Percentiles rank a stretch among this genome's conserved stretches.
phyloP scores from a whole-genome alignment of 352 stramenopile species.

The Globisporangium parvum region DNA sequence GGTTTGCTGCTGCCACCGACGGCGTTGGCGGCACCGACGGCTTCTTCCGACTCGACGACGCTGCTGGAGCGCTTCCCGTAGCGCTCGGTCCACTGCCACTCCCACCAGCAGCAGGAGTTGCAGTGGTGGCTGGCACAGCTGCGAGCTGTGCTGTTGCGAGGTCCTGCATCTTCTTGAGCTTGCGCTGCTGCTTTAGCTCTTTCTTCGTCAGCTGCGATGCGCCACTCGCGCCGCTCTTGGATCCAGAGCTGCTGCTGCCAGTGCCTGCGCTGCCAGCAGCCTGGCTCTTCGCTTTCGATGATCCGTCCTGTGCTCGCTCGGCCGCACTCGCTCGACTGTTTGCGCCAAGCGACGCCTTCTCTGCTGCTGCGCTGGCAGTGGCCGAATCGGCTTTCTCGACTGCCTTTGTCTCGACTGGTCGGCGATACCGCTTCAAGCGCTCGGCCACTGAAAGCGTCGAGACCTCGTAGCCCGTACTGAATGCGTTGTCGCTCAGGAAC shows the following conservation, averaged over 20 bases:
- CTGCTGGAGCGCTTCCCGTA: background rate
- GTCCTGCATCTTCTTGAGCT: conserved; percentile 65
- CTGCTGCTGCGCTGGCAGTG: background rate
- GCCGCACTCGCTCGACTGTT: background rate
- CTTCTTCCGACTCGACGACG: conserved; percentile 10
- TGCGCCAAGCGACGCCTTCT: conserved; percentile 2
- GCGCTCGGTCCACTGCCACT: conserved; percentile 3
- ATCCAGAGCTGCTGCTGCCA: background rate
- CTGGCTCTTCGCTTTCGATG: conserved; percentile 17
- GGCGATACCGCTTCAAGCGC: conserved; percentile 47
- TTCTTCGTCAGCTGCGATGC: conserved; percentile 44
- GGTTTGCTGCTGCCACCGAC: conserved; percentile 2
- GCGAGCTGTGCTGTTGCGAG: conserved; percentile 3
- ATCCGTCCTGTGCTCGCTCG: conserved; percentile 7
- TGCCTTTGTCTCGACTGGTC: conserved; percentile 16
- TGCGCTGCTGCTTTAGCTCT: conserved; percentile 64
- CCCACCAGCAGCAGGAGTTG: conserved; percentile 1
- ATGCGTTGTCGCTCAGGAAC: conserved; percentile 72
- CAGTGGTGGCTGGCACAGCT: background rate
- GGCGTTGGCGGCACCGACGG: background rate
- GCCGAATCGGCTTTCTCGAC: background rate
- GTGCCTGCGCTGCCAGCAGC: background rate
- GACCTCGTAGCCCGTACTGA: conserved; percentile 71
- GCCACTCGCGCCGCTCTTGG: conserved; percentile 8
- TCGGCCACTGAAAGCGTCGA: conserved; percentile 60